phyloP scores from a whole-genome alignment of 164 flowering plant species.

The Aristolochia contorta region DNA sequence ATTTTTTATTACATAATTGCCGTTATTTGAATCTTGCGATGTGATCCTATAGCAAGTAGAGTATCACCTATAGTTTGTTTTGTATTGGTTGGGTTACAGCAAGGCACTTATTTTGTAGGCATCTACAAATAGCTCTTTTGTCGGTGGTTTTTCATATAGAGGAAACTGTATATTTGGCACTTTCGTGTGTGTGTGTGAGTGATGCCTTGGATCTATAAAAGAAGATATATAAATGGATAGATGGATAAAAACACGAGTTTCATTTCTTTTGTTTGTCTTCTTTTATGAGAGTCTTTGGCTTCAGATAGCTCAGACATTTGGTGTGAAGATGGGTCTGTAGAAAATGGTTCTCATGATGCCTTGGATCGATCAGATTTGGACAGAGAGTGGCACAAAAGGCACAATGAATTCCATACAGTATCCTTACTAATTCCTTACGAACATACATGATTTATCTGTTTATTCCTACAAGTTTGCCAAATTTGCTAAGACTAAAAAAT shows the following conservation, averaged over 20 bases:
- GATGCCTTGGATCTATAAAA: too few species aligned
- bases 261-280: neutral
- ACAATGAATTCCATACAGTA: constrained; percentile 54
- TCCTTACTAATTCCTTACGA: constrained; percentile 5
- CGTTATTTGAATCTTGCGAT: too few species aligned
- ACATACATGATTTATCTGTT: neutral
- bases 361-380: constrained; percentile 37
- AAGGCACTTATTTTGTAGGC: too few species aligned
- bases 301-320: constrained; percentile 25
- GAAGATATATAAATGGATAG: too few species aligned
- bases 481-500: neutral
- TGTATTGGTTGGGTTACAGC: too few species aligned
- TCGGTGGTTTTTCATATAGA: too few species aligned
- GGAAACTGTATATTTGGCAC: too few species aligned
- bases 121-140: too few species aligned
- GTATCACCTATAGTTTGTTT: too few species aligned
- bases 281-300: constrained; percentile 5
- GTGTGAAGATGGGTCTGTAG: constrained; percentile 34
- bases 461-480: neutral
- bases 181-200: too few species aligned
- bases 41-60: too few species aligned
- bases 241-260: neutral
- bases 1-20: too few species aligned
- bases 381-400: constrained; percentile 62
- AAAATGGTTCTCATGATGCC: constrained; percentile 25